phyloP scores from a whole-genome alignment of 1,284 basidiomycete species.

The Golubevia sp. region DNA sequence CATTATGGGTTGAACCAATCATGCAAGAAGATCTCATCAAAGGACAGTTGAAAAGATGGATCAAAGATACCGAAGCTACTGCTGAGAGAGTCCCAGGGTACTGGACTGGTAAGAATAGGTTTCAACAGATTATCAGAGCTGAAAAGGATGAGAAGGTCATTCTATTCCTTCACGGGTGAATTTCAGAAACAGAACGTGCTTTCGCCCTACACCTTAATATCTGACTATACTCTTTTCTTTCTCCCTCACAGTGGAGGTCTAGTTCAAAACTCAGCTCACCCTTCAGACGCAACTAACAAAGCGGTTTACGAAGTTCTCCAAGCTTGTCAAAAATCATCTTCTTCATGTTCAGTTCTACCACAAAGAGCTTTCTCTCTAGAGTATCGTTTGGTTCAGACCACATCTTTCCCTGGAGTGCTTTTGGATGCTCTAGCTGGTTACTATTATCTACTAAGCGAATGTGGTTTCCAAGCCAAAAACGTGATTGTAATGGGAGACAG shows the following conservation, averaged over 20 bases:
- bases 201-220: neutral
- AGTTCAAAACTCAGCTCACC: neutral
- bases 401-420: conserved; percentile 30
- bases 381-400: conserved; percentile 26
- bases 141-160: neutral
- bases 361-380: conserved; percentile 39
- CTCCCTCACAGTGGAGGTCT: neutral
- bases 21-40: neutral
- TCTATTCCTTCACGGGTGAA: neutral
- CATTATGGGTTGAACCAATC: neutral
- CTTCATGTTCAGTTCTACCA: neutral
- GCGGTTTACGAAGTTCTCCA: neutral
- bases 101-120: neutral
- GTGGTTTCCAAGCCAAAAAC: conserved; percentile 63
- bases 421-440: conserved; percentile 49
- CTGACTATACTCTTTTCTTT: neutral
- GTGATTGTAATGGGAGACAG: conserved; percentile 73
- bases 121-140: neutral
- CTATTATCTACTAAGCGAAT: conserved; percentile 37
- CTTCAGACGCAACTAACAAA: neutral
- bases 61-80: neutral
- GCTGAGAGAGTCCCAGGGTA: neutral
- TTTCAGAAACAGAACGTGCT: too few species aligned
- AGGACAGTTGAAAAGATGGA: neutral
- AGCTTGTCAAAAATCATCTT: neutral